Percentiles rank a stretch among this genome's conserved stretches.
Conservation (phyloP, 1,284 basidiomycete genomes). For the Pseudomicrostroma phylloplanum region DNA sequence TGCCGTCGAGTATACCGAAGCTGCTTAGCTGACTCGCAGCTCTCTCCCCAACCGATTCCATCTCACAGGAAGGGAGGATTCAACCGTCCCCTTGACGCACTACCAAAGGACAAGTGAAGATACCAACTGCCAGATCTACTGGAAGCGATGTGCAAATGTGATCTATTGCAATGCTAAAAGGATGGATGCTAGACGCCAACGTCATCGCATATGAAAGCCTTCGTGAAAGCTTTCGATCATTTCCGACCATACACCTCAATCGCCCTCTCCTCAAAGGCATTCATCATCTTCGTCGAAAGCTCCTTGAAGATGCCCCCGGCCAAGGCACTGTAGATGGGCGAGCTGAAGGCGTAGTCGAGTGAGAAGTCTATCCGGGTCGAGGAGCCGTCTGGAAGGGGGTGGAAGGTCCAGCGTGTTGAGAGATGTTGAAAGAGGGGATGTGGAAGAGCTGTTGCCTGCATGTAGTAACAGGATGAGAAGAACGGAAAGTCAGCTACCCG, state of each 20-base stretch:
- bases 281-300: slow-evolving; percentile 80
- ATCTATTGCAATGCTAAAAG: too few species aligned
- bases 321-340: slow-evolving; percentile 74
- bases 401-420: slow-evolving; percentile 62
- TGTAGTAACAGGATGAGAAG: too few species aligned
- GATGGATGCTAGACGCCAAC: too few species aligned
- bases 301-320: slow-evolving; percentile 77
- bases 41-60: not conserved
- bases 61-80: slow-evolving; percentile 28
- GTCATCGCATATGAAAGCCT: too few species aligned
- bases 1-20: too few species aligned
- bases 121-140: too few species aligned
- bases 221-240: not conserved
- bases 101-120: too few species aligned
- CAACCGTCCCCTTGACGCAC: slow-evolving; percentile 26
- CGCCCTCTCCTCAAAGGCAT: slow-evolving; percentile 82
- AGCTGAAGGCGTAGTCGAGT: slow-evolving; percentile 77
- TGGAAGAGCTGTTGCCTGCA: slow-evolving; percentile 71
- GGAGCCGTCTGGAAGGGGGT: slow-evolving; percentile 12
- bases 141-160: too few species aligned
- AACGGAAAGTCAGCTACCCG: not conserved
- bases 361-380: slow-evolving; percentile 39
- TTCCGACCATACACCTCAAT: not conserved
- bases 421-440: slow-evolving; percentile 81
- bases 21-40: too few species aligned